Conservation (phyloP, 2,329 filamentous ascomycete genomes). For the Nemania sp. region DNA sequence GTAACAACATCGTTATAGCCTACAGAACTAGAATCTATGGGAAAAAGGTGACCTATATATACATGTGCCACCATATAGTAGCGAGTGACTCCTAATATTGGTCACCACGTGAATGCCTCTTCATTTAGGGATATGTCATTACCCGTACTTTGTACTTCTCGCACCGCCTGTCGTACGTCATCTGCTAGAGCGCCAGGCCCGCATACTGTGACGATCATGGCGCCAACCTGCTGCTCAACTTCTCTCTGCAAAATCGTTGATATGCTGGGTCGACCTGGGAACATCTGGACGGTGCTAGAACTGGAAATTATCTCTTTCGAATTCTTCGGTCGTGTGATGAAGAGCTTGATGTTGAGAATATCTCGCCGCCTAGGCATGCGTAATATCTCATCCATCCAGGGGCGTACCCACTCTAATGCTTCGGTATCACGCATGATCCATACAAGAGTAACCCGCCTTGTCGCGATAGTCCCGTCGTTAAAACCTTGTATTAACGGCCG, state of each 20-base stretch:
- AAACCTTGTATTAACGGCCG: slow-evolving; percentile 79
- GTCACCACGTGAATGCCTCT: slow-evolving; percentile 78
- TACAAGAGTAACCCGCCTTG: slow-evolving; percentile 83
- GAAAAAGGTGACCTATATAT: too few species aligned
- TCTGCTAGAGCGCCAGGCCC: slow-evolving; percentile 81
- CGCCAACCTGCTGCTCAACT: slow-evolving; percentile 83
- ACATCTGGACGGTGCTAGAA: slow-evolving; percentile 88
- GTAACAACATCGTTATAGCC: too few species aligned
- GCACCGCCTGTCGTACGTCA: slow-evolving; percentile 77
- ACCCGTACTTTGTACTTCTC: slow-evolving; percentile 69
- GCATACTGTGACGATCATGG: slow-evolving; percentile 88
- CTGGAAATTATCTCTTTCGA: slow-evolving; percentile 83
- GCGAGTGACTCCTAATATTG: too few species aligned
- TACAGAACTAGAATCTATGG: too few species aligned
- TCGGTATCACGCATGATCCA: slow-evolving; percentile 94
- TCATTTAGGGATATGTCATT: slow-evolving; percentile 80
- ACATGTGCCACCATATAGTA: too few species aligned
- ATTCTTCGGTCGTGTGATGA: slow-evolving; percentile 88
- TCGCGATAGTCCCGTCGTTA: slow-evolving; percentile 78
- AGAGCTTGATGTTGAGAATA: slow-evolving; percentile 86
- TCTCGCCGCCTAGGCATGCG: slow-evolving; percentile 84
- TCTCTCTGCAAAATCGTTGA: slow-evolving; percentile 83
- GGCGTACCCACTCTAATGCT: slow-evolving; percentile 91
- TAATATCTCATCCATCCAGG: slow-evolving; percentile 82
- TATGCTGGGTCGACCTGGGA: slow-evolving; percentile 87